Percentiles rank a stretch among this genome's conserved stretches.
These are phyloP conservation scores for Podila minutissima DNA, from an alignment of 192 early-diverging fungal genomes.

Conservation along the genomic window DNA sequence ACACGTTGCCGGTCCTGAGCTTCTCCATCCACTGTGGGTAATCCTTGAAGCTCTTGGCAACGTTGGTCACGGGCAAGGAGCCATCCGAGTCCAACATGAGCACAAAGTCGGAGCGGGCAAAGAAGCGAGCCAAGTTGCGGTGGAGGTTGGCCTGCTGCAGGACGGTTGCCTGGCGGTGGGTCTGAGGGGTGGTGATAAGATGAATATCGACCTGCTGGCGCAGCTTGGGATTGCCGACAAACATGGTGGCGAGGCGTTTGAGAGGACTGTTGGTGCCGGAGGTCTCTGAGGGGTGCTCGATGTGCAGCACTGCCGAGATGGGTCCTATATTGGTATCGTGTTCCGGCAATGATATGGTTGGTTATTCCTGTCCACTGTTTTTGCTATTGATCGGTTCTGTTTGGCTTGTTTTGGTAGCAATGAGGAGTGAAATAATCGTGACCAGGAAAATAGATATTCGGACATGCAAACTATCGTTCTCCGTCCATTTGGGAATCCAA, in stretches of 20 bases:
- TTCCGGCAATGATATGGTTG: not conserved
- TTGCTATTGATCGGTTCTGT: no score
- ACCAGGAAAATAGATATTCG: no score
- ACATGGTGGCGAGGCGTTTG: slow-evolving; percentile 26
- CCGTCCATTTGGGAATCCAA: no score
- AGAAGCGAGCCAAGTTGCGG: slow-evolving; percentile 64
- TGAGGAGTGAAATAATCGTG: no score
- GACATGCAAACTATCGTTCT: no score
- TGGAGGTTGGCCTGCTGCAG: slow-evolving; percentile 58
- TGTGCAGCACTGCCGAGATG: slow-evolving; percentile 63
- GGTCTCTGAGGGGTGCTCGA: slow-evolving; percentile 22
- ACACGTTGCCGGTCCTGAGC: slow-evolving; percentile 56
- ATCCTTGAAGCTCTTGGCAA: slow-evolving; percentile 48
- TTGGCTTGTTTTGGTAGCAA: no score
- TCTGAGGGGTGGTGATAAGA: slow-evolving; percentile 46
- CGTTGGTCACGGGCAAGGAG: slow-evolving; percentile 53
- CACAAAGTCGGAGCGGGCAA: slow-evolving; percentile 61
- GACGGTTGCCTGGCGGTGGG: slow-evolving; percentile 34
- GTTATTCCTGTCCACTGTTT: no score
- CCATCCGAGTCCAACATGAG: slow-evolving; percentile 53
- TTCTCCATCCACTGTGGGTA: slow-evolving; percentile 50
- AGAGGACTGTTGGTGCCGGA: slow-evolving; percentile 25
- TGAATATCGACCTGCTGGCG: slow-evolving; percentile 59
- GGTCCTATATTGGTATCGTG: slow-evolving; percentile 41
- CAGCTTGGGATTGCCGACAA: slow-evolving; percentile 50